Evolutionary conservation across 257 asterid species (phyloP).

Genomic region (Solanum neorickii): DNA sequence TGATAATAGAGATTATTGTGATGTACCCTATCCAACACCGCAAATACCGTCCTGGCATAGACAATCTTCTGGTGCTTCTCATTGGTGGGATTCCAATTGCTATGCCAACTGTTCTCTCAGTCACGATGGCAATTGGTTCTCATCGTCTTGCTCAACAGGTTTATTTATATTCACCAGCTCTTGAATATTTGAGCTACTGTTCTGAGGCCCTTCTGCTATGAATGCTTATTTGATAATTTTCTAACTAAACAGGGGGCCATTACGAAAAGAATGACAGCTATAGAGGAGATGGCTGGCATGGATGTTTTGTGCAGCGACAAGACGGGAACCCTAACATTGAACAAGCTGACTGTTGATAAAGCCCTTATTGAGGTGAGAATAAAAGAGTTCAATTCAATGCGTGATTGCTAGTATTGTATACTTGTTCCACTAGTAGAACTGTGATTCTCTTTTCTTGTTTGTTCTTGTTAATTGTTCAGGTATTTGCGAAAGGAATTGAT

Average conservation of each 20-base stretch:
- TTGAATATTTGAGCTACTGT: not conserved
- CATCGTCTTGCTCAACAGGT: constrained; percentile 97
- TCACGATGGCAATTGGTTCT: constrained; percentile 98
- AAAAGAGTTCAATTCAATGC: not conserved
- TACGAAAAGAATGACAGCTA: constrained; percentile 97
- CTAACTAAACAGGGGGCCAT: constrained; percentile 66
- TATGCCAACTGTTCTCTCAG: constrained; percentile 97
- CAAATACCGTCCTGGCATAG: constrained; percentile 88
- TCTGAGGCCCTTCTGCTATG: not conserved
- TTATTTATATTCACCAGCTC: not conserved
- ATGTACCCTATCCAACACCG: constrained; percentile 95
- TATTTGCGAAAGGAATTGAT: constrained; percentile 62
- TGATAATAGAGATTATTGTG: constrained; percentile 82
- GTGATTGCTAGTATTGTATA: not conserved
- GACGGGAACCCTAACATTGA: constrained; percentile 85
- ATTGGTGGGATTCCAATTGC: constrained; percentile 99
- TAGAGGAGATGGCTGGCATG: constrained; percentile 99
- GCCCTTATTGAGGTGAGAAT: constrained; percentile 71
- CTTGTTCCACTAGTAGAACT: not conserved
- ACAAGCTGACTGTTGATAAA: constrained; percentile 94
- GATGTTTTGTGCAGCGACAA: constrained; percentile 98
- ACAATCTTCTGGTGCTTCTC: constrained; percentile 93
- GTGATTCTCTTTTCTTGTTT: not conserved
- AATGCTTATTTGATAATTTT: not conserved
- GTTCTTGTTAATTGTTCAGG: constrained; percentile 21